Evolutionary conservation across 2,329 filamentous ascomycete species (phyloP).

Genomic region (Xylaria sp.): DNA sequence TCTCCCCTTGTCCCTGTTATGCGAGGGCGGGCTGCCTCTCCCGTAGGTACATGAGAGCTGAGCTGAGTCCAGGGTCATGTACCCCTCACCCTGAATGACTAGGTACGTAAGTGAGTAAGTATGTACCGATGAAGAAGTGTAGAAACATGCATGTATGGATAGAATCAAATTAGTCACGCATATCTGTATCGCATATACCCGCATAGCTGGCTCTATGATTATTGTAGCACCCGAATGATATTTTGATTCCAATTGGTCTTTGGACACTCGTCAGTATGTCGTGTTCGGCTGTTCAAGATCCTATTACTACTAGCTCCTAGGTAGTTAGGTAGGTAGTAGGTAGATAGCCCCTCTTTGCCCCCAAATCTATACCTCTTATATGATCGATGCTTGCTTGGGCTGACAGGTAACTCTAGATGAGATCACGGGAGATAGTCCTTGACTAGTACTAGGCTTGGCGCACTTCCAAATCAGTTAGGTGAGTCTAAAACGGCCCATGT

Average conservation of each 20-base stretch:
- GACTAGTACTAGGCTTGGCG: no score
- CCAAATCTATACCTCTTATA: no score
- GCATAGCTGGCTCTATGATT: not conserved
- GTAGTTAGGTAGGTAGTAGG: no score
- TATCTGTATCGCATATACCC: no score
- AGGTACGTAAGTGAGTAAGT: not conserved
- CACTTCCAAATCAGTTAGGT: conserved; percentile 12
- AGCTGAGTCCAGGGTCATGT: conserved; percentile 10
- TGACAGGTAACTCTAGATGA: no score
- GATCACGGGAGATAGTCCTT: no score
- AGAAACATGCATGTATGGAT: not conserved
- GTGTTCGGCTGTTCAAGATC: no score
- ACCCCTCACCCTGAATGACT: conserved; percentile 10
- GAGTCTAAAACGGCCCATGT: conserved; percentile 1
- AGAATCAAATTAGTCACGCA: not conserved
- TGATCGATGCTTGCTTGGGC: no score
- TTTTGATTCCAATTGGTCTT: not conserved
- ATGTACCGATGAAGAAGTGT: conserved; percentile 3
- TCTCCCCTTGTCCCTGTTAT: not conserved
- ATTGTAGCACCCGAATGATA: not conserved
- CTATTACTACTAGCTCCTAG: no score
- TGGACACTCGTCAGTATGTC: no score
- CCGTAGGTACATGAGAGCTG: not conserved
- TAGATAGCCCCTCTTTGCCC: no score
- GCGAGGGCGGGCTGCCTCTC: not conserved